phyloP scores from a whole-genome alignment of 1,139 yeast species.

The Geotrichum aggregatum region DNA sequence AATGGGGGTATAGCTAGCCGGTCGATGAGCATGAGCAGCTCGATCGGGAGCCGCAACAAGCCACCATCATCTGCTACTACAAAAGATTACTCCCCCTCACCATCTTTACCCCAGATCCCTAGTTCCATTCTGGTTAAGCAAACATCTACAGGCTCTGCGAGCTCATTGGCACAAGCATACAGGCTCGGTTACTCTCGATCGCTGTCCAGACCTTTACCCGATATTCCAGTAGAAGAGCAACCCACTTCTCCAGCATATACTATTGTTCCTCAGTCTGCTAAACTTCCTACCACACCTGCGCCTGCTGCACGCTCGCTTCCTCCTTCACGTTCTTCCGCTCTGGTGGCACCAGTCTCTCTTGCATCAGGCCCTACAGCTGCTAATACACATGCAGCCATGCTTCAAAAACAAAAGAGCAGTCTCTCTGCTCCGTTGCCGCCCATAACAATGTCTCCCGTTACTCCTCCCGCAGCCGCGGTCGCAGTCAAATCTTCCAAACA shows the following conservation, averaged over 20 bases:
- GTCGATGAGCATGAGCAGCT: constrained; percentile 9
- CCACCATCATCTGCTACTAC: neutral
- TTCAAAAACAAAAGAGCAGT: neutral
- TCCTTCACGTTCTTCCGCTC: too few relatives aligned
- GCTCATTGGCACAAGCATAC: neutral
- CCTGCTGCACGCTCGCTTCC: too few relatives aligned
- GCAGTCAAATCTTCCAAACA: neutral
- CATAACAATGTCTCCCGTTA: constrained; percentile 2
- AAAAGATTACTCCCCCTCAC: neutral
- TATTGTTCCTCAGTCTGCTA: too few relatives aligned
- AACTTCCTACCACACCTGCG: too few relatives aligned
- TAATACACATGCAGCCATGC: neutral
- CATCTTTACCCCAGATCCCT: neutral
- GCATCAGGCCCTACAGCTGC: too few relatives aligned
- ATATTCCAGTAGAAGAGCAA: neutral
- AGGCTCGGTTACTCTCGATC: neutral
- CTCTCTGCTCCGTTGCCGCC: constrained; percentile 1
- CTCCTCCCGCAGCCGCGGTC: neutral
- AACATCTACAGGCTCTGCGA: neutral
- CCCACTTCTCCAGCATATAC: too few relatives aligned
- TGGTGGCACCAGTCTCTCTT: too few relatives aligned
- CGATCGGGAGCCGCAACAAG: neutral
- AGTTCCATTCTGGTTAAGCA: neutral
- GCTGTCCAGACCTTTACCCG: neutral
- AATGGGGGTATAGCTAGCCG: neutral